phyloP scores from a whole-genome alignment of 345 rosid genomes.

The Citrus hindsii region DNA sequence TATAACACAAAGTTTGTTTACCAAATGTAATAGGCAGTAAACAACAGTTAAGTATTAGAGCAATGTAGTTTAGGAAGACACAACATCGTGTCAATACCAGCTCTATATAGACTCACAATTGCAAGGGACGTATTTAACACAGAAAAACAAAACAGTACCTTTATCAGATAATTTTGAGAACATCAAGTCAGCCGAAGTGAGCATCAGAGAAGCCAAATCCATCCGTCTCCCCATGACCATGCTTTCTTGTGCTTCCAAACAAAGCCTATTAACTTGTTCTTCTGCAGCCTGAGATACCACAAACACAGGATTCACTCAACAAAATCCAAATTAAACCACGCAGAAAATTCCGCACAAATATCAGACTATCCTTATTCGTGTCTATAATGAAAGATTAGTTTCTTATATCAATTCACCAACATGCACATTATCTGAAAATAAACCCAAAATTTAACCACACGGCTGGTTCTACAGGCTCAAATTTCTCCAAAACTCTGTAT shows the following conservation, averaged over 20 bases:
- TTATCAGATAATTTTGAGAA: slow-evolving; percentile 89
- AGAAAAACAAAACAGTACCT: slow-evolving; percentile 40
- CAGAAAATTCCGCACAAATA: neutral
- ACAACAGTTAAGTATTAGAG: neutral
- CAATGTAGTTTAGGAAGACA: neutral
- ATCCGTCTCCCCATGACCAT: slow-evolving; percentile 65
- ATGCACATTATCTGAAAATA: neutral
- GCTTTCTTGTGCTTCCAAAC: slow-evolving; percentile 73
- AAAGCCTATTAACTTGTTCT: slow-evolving; percentile 69
- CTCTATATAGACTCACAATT: neutral
- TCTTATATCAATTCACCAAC: neutral
- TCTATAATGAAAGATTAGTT: neutral
- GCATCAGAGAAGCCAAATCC: slow-evolving; percentile 81
- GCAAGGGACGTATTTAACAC: neutral
- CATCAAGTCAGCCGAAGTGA: slow-evolving; percentile 82
- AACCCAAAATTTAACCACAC: neutral
- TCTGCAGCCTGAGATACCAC: slow-evolving; percentile 54
- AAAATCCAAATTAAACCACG: neutral
- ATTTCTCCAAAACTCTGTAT: neutral
- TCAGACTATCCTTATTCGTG: neutral
- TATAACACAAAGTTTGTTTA: neutral
- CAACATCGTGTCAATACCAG: neutral
- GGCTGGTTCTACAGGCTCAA: neutral
- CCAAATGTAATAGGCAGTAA: neutral
- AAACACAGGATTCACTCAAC: neutral